Conservation (phyloP, 108 stramenopile species). For the Cyclotella cryptica region DNA sequence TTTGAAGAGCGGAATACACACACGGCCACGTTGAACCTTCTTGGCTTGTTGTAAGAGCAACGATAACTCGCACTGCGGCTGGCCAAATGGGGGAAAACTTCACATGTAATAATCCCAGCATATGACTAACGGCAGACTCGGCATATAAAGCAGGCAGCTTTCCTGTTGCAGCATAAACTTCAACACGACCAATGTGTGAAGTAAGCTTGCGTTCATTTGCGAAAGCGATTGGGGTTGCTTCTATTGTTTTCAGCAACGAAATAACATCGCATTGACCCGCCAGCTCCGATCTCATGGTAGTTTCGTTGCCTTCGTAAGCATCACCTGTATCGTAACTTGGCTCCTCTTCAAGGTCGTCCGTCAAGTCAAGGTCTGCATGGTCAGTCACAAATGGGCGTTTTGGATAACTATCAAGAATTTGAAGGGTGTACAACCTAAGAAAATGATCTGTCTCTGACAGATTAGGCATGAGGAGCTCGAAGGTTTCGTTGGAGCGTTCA, state of each 20-base stretch:
- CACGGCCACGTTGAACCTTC: slow-evolving; percentile 67
- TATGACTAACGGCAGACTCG: slow-evolving; percentile 75
- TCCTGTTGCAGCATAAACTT: slow-evolving; percentile 73
- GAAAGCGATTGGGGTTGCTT: slow-evolving; percentile 66
- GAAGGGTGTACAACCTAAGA: slow-evolving; percentile 72
- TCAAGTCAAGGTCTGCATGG: slow-evolving; percentile 79
- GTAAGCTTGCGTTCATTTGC: slow-evolving; percentile 65
- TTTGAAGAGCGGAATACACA: slow-evolving; percentile 52
- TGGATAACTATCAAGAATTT: slow-evolving; percentile 75
- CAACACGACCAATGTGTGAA: slow-evolving; percentile 63
- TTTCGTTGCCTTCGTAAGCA: not conserved
- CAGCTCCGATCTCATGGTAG: slow-evolving; percentile 8
- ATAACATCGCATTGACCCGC: slow-evolving; percentile 72
- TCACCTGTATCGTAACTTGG: slow-evolving; percentile 29
- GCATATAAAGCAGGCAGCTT: slow-evolving; percentile 80
- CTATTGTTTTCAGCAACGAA: slow-evolving; percentile 61
- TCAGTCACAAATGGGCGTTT: slow-evolving; percentile 70
- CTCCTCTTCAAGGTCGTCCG: slow-evolving; percentile 87
- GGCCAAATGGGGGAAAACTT: slow-evolving; percentile 88
- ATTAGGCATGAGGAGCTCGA: slow-evolving; percentile 74
- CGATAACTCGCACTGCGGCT: slow-evolving; percentile 60
- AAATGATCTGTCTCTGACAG: slow-evolving; percentile 70
- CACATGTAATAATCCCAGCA: slow-evolving; percentile 78
- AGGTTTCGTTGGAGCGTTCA: slow-evolving; percentile 48
- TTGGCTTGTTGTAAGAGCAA: slow-evolving; percentile 59